Base-by-base conservation (phyloP, 257 asterid species). In the Salvia miltiorrhiza region DNA sequence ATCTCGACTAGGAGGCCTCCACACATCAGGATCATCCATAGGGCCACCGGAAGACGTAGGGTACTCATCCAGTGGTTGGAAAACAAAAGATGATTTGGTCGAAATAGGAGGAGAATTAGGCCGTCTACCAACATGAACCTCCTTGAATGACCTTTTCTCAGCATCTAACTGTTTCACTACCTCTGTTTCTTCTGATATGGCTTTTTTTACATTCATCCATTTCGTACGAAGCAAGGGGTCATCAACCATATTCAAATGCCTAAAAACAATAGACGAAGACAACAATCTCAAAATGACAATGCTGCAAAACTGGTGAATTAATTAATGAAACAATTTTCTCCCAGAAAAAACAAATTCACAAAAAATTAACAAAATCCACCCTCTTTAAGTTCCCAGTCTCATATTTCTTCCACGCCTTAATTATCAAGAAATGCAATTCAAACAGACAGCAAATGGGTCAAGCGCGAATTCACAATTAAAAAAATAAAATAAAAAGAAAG, bases 21-120 rank as follows among this genome's bases (percentile, higher is more conserved):
- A 94, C 75, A 94, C 97, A 81, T 94, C 99, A 50, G 97, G 97
- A 77, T 94, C 99, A 40, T 94, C 99, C 96, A 93, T 79, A n/a
- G 95, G 62, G 49, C 79, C 89, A 73, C 90, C 87, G 6, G 97
- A 86, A 7, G 97, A 87, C 35, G 97, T 77, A 8, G 99, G 97
- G 64, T 90, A 93, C 60, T 93, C 99, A 77, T 93, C 99, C 84
- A 84, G 74, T 9, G 99, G 96, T 72, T 90, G 97, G 78, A 90
- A 93, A 44, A 90, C 95, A 70, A 87, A 92, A 55, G 96, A 84
- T 4, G 97, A 89, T 69, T 86, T 94, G 48, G 96, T 80, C 0
- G 95, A 85, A 77, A 94, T 94, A 10, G 97, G 99, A 52, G 99
- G 99, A 60, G 99, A 94, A 73, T 62, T 80, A 39, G 96, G 85